Base-by-base conservation (phyloP, 2,329 filamentous ascomycete genomes). In the Fusarium sp. region DNA sequence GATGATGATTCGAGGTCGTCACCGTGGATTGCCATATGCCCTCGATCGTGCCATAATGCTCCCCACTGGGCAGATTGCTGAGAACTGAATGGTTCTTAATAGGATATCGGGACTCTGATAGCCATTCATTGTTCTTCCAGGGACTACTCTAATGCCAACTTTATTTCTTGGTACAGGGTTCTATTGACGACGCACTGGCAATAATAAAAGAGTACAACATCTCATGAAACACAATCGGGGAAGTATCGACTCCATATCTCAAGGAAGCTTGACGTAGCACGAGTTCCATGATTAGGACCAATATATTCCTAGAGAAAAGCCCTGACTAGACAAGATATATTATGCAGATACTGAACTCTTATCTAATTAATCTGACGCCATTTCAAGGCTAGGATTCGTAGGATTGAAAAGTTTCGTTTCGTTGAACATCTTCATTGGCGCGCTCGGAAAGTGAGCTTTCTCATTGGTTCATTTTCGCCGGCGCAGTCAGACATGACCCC, bases 1-100 rank as follows among this genome's bases (percentile, higher is more conserved):
- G 38, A 79, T 79, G 75, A 82, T 82, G 81, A 76, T 82, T 13
- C 75, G 80, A n/a, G 81, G 81, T 1, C 78, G 81, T 1, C 81
- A 82, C 35, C 75, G 81, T 1, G 78, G 78, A 0, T 68, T 82
- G 5, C 80, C 79, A 0, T 80, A 81, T 47, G 56, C 73, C 0
- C 73, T 82, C 1, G 80, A 82, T 57, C 75, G 78, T 8, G 79
- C 80, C 24, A 78, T 82, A 33, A 77, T 78, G 64, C 61, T 81
- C 13, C 58, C 48, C 2, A 22, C 78, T 73, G 2, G 62, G 70
- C 24, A 47, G 28, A 30, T 18, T 15, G 28, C 36, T 9, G 35
- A 60, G 5, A 54, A 30, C 35, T 33, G 47, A 60, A 31, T 5
- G 5, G 22, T 18, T 12, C 10, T 31, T 16, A 3, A 6, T 12